Evolutionary conservation across 2,329 filamentous ascomycete genomes (phyloP).

Genomic region (Penicillium sp.): DNA sequence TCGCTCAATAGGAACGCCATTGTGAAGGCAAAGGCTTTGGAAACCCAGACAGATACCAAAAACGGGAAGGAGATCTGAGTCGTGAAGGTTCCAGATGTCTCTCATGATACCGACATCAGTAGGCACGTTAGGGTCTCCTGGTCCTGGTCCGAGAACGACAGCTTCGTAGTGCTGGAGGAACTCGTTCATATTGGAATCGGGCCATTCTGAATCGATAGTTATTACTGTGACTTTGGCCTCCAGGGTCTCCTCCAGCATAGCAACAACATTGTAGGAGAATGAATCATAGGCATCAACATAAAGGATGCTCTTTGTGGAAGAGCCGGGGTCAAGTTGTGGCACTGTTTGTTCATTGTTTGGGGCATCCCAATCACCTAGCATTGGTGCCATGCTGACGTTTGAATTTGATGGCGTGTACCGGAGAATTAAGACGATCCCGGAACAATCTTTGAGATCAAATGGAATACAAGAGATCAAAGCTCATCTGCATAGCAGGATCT

Average conservation of each 20-base stretch:
- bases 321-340: background rate
- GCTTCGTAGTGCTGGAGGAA: constrained; percentile 67
- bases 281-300: constrained; percentile 97
- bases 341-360: background rate
- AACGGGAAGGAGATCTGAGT: constrained; percentile 65
- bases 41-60: constrained; percentile 89
- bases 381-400: constrained; percentile 28
- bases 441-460: background rate
- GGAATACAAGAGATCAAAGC: background rate
- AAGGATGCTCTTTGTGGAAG: constrained; percentile 55
- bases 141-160: constrained; percentile 85
- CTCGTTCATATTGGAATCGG: constrained; percentile 45
- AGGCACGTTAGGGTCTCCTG: constrained; percentile 70
- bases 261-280: constrained; percentile 92
- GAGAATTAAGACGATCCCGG: background rate
- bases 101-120: constrained; percentile 81
- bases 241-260: constrained; percentile 70
- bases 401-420: constrained; percentile 10
- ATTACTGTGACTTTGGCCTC: constrained; percentile 67
- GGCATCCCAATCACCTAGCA: constrained; percentile 28
- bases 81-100: constrained; percentile 67
- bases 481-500: background rate
- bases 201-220: constrained; percentile 61
- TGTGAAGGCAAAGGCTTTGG: constrained; percentile 71
- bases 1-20: constrained; percentile 64